Base-by-base conservation (phyloP, 768 basidiomycete genomes). In the Boletus rubropictus region DNA sequence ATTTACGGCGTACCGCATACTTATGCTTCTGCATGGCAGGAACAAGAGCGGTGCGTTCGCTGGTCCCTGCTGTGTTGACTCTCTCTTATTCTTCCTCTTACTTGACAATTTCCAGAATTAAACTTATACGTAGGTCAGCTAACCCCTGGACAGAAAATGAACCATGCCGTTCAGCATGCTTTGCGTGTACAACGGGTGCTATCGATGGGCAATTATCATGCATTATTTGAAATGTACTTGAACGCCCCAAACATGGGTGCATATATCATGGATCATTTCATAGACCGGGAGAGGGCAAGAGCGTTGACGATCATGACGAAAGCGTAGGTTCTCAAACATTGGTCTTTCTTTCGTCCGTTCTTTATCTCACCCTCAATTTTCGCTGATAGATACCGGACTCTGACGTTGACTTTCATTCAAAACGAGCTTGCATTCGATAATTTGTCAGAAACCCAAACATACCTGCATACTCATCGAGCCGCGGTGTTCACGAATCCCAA, bases 211-310 rank as follows among this genome's bases (percentile, higher is more conserved):
- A 99, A 98, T 65, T 99, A 98, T 69, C 89, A 92, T 67, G 78
- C 82, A 34, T 77, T 99, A 56, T 98, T 98, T 72, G 80, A 81
- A 45, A 70, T 92, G 48, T 98, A 89, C 69, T 58, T 78, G 58
- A 74, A 74, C 44, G 90, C 91, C 36, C 92, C 93, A 22, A 93
- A 95, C 62, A 98, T 98, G 96, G 91, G 92, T 32, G 93, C 81
- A 44, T 98, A 98, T 67, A 92, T 99, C 61, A 96, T 99, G 90
- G 96, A 98, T 69, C 93, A 97, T 66, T 97, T 98, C 66, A 86
- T 97, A 59, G 81, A 84, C 59, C 79, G 96, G 58, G 96, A 98
- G 71, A 74, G 96, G 49, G 78, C 86, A 46, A 80, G 81, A 49
- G 93, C 92, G 2, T 65, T 99, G 51, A 80, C 91, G 62, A 81